Percentiles rank a stretch among this genome's conserved stretches.
These are phyloP conservation scores for Talaromyces amestolkiae DNA, from an alignment of 2,329 filamentous ascomycete genomes.

Conservation along the genomic window DNA sequence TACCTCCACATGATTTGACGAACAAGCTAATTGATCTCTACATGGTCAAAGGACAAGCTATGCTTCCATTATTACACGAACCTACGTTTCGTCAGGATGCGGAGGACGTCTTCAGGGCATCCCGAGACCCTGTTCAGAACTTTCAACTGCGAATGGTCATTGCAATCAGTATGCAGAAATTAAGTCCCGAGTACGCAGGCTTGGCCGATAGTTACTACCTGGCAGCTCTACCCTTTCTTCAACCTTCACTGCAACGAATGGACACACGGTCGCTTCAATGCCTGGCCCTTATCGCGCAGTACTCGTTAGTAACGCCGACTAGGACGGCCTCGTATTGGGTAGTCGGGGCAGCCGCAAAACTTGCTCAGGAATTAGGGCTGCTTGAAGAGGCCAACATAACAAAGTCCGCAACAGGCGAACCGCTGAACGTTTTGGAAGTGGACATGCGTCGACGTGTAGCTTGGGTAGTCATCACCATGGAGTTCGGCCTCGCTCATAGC, in stretches of 20 bases:
- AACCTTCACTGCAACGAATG: conserved; percentile 80
- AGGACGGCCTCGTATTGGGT: conserved; percentile 91
- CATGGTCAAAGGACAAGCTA: conserved; percentile 80
- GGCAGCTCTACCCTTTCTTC: conserved; percentile 79
- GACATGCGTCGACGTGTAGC: conserved; percentile 86
- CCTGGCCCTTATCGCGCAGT: conserved; percentile 80
- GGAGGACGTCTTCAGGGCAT: conserved; percentile 75
- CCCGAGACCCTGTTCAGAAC: conserved; percentile 75
- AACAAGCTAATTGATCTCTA: conserved; percentile 82
- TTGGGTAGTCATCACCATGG: conserved; percentile 86
- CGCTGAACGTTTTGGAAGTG: conserved; percentile 69
- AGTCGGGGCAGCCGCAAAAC: conserved; percentile 78
- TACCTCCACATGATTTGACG: conserved; percentile 72
- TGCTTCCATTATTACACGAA: conserved; percentile 85
- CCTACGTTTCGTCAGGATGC: conserved; percentile 72
- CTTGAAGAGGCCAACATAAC: conserved; percentile 86
- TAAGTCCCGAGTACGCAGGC: conserved; percentile 85
- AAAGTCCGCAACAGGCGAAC: conserved; percentile 57
- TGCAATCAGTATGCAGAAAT: conserved; percentile 89
- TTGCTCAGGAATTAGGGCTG: conserved; percentile 85
- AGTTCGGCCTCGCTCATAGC: conserved; percentile 80
- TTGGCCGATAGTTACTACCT: conserved; percentile 94
- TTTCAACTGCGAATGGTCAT: conserved; percentile 89
- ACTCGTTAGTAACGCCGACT: conserved; percentile 88
- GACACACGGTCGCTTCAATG: conserved; percentile 89